Evolutionary conservation across 768 basidiomycete genomes (phyloP).

Genomic region (Trametes gibbosa): DNA sequence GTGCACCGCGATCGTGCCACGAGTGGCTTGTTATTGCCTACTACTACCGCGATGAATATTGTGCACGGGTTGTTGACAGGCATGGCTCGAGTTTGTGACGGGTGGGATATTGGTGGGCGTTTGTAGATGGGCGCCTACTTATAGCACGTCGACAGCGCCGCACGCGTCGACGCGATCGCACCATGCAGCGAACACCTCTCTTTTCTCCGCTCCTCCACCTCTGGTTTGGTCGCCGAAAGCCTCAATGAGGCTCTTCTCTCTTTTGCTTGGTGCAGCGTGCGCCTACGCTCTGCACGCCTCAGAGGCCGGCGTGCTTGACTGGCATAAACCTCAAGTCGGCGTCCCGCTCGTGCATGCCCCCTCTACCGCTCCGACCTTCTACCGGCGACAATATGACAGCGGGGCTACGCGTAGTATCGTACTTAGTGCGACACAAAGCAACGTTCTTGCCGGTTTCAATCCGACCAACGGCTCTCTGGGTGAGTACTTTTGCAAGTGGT

Average conservation of each 20-base stretch:
- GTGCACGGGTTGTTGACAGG: too few species aligned
- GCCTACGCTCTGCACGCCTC: conserved; percentile 47
- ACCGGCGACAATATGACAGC: conserved; percentile 32
- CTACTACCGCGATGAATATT: too few species aligned
- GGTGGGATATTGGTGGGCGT: background rate
- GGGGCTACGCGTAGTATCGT: conserved; percentile 45
- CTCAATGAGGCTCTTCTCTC: conserved; percentile 16
- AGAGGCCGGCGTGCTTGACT: conserved; percentile 82
- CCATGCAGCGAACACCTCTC: background rate
- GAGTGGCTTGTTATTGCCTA: too few species aligned
- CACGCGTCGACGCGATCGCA: background rate
- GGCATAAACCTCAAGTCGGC: conserved; percentile 79
- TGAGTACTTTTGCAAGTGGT: conserved; percentile 34
- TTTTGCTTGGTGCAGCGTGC: conserved; percentile 7
- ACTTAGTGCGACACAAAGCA: conserved; percentile 64
- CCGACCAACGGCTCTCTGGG: conserved; percentile 68
- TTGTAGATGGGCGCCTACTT: background rate
- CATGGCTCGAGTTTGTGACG: too few species aligned
- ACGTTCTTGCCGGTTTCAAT: conserved; percentile 75
- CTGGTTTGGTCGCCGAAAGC: background rate
- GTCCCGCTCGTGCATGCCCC: conserved; percentile 55
- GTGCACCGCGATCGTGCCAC: too few species aligned
- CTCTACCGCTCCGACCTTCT: conserved; percentile 59
- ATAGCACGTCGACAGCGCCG: background rate
- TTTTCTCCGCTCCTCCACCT: background rate